phyloP scores from a whole-genome alignment of 192 early-diverging fungal genomes.

The Podila horticola region DNA sequence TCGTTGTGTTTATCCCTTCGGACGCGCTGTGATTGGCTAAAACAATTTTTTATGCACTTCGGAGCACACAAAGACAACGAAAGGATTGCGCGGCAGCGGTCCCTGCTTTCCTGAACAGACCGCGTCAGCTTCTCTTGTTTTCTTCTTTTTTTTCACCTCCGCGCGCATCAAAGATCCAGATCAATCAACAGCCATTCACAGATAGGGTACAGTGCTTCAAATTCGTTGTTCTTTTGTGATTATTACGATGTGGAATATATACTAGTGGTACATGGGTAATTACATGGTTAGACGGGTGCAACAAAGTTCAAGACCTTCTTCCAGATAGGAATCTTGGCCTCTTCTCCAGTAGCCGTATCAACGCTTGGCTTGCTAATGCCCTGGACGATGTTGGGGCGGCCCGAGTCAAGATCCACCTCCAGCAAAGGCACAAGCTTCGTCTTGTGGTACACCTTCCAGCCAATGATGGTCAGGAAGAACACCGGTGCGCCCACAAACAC shows the following conservation, averaged over 20 bases:
- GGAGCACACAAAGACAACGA: too few relatives aligned
- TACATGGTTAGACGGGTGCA: not conserved
- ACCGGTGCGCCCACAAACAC: slow-evolving; percentile 74
- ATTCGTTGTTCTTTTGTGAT: too few relatives aligned
- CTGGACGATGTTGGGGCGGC: slow-evolving; percentile 40
- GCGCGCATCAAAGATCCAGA: too few relatives aligned
- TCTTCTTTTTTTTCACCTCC: too few relatives aligned
- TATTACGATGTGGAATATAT: too few relatives aligned
- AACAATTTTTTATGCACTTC: too few relatives aligned
- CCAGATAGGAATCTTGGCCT: slow-evolving; percentile 9
- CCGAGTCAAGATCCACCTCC: slow-evolving; percentile 68
- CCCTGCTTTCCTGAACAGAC: too few relatives aligned
- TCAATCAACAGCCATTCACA: too few relatives aligned
- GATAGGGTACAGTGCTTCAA: too few relatives aligned
- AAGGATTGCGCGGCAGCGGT: too few relatives aligned
- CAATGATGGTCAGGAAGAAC: slow-evolving; percentile 68
- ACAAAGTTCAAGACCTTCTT: slow-evolving; percentile 24
- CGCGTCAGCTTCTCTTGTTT: too few relatives aligned
- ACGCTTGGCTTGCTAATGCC: slow-evolving; percentile 4
- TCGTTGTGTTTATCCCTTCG: not conserved
- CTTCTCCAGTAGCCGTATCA: not conserved
- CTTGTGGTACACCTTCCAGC: slow-evolving; percentile 71
- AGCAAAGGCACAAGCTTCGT: slow-evolving; percentile 66
- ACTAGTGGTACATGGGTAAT: too few relatives aligned
- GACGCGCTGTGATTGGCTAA: not conserved